phyloP scores from a whole-genome alignment of 2,329 filamentous ascomycete genomes.

The Triangularia setosa region DNA sequence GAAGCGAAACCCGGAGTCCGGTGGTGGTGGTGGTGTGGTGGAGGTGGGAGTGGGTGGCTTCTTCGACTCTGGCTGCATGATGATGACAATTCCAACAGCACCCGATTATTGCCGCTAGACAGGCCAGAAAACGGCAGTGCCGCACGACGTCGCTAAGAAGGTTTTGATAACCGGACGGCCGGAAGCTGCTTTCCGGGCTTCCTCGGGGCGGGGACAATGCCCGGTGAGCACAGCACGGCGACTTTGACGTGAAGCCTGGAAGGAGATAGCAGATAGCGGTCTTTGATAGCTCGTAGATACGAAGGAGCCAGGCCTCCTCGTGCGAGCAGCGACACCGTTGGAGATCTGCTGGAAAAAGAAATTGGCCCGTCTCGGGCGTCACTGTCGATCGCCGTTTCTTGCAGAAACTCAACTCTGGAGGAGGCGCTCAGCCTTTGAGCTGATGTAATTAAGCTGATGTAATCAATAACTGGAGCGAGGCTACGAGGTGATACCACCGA shows the following conservation, averaged over 20 bases:
- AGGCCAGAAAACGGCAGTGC: background rate
- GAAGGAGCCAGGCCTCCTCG: background rate
- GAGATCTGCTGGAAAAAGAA: background rate
- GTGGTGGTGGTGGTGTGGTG: conserved; percentile 4
- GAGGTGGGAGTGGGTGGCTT: background rate
- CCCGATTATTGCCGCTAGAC: background rate
- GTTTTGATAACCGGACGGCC: background rate
- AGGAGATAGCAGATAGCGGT: background rate
- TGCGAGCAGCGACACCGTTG: background rate
- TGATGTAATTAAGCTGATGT: background rate
- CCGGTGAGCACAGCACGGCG: background rate
- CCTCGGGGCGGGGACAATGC: background rate
- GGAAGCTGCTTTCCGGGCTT: background rate
- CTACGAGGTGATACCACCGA: no score
- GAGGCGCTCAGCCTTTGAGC: background rate
- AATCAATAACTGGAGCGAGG: background rate
- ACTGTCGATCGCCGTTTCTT: background rate
- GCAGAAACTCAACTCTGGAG: background rate
- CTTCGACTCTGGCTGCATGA: background rate
- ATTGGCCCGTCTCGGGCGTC: background rate
- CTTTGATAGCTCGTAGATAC: background rate
- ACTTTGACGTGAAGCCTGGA: background rate
- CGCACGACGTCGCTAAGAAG: background rate
- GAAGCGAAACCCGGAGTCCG: conserved; percentile 20
- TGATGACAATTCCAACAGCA: background rate